These are phyloP conservation scores for Solanum medicagineum DNA, from an alignment of 257 asterid genomes.

Conservation along the genomic window DNA sequence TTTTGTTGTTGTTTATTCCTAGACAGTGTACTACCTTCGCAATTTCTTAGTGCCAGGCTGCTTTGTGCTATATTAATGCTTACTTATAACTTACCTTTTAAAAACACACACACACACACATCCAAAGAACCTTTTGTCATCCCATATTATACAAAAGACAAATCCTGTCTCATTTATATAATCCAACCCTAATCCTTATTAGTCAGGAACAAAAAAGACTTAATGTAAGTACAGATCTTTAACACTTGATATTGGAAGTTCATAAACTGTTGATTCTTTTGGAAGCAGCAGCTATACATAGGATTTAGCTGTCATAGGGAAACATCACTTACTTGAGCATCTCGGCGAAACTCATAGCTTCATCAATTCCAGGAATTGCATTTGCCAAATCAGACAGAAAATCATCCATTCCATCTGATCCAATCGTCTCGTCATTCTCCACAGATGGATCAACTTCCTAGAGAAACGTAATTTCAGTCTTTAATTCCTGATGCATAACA, in stretches of 20 bases:
- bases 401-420: slow-evolving; percentile 64
- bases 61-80: background rate
- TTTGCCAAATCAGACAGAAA: slow-evolving; percentile 82
- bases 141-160: background rate
- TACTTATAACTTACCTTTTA: background rate
- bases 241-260: background rate
- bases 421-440: slow-evolving; percentile 58
- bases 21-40: background rate
- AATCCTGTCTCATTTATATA: background rate
- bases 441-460: slow-evolving; percentile 95
- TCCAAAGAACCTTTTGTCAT: background rate
- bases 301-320: background rate
- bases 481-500: background rate
- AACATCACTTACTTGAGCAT: slow-evolving; percentile 72
- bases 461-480: background rate
- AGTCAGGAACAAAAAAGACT: background rate
- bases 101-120: background rate
- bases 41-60: background rate
- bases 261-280: background rate
- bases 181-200: background rate
- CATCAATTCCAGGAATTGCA: slow-evolving; percentile 95
- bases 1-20: background rate
- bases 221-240: background rate
- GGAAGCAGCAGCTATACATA: background rate
- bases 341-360: slow-evolving; percentile 98